Percentiles rank a stretch among this genome's conserved stretches.
Evolutionary conservation across 768 basidiomycete species (phyloP).

Genomic region (Auricularia heimuer): DNA sequence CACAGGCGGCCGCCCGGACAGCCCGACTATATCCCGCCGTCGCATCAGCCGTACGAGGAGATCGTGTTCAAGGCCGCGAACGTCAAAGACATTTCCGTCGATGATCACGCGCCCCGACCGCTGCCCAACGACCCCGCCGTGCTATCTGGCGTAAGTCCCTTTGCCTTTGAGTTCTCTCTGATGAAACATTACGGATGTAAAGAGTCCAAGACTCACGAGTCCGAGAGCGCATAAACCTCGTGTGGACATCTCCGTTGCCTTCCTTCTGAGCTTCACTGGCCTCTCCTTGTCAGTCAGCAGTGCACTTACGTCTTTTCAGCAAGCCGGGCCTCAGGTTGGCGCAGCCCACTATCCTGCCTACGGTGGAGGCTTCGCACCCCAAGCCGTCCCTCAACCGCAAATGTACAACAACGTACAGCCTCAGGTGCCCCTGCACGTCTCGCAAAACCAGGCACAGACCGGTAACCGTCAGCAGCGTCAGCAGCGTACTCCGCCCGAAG

Average conservation of each 20-base stretch:
- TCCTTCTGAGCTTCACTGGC: conserved; percentile 37
- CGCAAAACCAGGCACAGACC: conserved; percentile 16
- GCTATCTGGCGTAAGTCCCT: conserved; percentile 47
- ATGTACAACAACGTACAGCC: background rate
- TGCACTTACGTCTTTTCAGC: background rate
- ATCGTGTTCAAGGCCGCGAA: conserved; percentile 88
- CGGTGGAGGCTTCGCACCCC: background rate
- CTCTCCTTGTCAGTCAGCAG: background rate
- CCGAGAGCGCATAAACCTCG: conserved; percentile 36
- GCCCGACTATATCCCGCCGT: conserved; percentile 71
- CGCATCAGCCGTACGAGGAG: conserved; percentile 75
- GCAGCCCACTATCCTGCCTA: background rate
- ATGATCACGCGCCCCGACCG: conserved; percentile 38
- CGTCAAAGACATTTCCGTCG: conserved; percentile 82
- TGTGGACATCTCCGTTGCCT: conserved; percentile 54
- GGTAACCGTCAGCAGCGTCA: conserved; percentile 15
- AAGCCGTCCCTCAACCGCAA: background rate
- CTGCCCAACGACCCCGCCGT: conserved; percentile 71
- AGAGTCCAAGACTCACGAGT: conserved; percentile 25
- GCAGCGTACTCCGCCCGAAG: conserved; percentile 17
- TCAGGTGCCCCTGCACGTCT: conserved; percentile 11
- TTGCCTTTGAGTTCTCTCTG: conserved; percentile 14
- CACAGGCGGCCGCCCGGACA: conserved; percentile 38
- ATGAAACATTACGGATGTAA: conserved; percentile 42
- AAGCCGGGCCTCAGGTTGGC: background rate